Percentiles rank a stretch among this genome's conserved stretches.
These are phyloP conservation scores for Debaryomyces sp. DNA, from an alignment of 1,139 yeast genomes.

Conservation along the genomic window DNA sequence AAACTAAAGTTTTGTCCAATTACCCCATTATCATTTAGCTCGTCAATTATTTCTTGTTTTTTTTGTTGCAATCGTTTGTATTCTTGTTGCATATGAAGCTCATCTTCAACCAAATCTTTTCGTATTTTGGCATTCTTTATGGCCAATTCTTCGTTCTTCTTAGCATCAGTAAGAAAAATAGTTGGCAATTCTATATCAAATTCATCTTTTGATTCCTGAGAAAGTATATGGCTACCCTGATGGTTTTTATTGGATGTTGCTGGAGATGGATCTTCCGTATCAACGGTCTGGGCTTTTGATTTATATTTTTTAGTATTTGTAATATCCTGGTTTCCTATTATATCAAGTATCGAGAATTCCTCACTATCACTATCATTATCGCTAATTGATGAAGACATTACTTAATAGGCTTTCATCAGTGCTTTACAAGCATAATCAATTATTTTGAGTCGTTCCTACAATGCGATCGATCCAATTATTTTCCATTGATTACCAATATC, in stretches of 20 bases:
- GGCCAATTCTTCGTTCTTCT: conserved; percentile 24
- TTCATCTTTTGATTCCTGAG: conserved; percentile 16
- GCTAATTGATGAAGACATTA: background rate
- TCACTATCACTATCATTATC: conserved; percentile 4
- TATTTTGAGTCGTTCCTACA: background rate
- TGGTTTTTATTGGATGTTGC: background rate
- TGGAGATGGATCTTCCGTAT: too few relatives aligned
- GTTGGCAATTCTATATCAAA: conserved; percentile 26
- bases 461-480: conserved; percentile 2
- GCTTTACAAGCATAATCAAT: background rate
- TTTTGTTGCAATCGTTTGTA: background rate
- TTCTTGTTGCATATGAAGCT: conserved; percentile 7
- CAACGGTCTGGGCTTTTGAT: background rate
- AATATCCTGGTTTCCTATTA: background rate
- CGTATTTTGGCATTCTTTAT: conserved; percentile 20
- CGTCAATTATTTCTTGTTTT: conserved; percentile 7
- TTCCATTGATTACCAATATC: background rate
- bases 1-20: background rate
- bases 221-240: background rate
- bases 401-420: background rate
- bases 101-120: conserved; percentile 20
- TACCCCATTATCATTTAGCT: conserved; percentile 8
- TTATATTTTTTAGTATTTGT: background rate
- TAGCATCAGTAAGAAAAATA: conserved; percentile 30
- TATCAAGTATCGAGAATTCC: background rate